These are phyloP conservation scores for Komagataella mondaviorum DNA, from an alignment of 805 yeast species.

Conservation along the genomic window DNA sequence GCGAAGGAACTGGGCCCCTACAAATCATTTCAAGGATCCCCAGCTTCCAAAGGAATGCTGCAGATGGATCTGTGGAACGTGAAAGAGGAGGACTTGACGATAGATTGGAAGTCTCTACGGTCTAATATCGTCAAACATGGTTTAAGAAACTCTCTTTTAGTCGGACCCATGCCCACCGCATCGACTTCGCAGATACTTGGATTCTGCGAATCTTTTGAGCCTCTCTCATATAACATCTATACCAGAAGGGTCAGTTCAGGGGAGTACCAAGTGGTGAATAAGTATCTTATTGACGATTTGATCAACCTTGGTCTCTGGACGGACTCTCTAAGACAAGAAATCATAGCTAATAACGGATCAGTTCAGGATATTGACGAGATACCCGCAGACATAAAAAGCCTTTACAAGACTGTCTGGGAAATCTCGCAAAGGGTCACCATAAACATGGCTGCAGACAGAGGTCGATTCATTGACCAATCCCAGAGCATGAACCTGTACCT, in stretches of 20 bases:
- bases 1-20: conserved; percentile 63
- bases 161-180: conserved; percentile 98
- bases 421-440: conserved; percentile 74
- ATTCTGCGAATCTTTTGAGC: conserved; percentile 91
- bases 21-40: conserved; percentile 69
- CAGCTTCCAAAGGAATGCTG: conserved; percentile 72
- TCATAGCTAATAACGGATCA: conserved; percentile 73
- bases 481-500: conserved; percentile 87
- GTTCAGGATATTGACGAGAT: conserved; percentile 62
- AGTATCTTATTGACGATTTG: conserved; percentile 70
- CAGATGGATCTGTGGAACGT: conserved; percentile 81
- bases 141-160: conserved; percentile 71
- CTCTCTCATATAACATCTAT: conserved; percentile 86
- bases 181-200: conserved; percentile 94
- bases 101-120: conserved; percentile 73
- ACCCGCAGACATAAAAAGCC: conserved; percentile 58
- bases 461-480: conserved; percentile 75
- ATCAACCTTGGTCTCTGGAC: conserved; percentile 78
- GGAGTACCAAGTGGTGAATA: conserved; percentile 87
- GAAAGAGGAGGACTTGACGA: conserved; percentile 44
- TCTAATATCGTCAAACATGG: conserved; percentile 48
- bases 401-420: conserved; percentile 97
- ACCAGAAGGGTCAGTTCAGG: conserved; percentile 87
- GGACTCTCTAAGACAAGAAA: conserved; percentile 61
- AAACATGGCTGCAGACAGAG: conserved; percentile 76